Conservation (phyloP, 2,329 filamentous ascomycete species). For the Didymella pinodella region DNA sequence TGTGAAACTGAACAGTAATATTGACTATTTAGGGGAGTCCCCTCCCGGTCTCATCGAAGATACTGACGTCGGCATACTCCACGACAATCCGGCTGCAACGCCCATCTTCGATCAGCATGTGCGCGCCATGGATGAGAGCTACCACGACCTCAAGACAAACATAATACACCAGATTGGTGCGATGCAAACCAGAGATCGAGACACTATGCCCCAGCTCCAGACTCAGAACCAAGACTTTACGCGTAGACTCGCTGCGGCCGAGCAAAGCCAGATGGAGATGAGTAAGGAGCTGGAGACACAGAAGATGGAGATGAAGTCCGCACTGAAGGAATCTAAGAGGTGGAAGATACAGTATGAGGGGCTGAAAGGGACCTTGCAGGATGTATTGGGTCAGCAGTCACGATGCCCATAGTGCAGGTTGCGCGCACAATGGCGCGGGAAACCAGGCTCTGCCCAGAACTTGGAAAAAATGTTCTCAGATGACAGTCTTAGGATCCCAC, state of each 20-base stretch:
- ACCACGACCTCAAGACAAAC: slow-evolving; percentile 10
- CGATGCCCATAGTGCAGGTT: too few relatives aligned
- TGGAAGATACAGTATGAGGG: slow-evolving; percentile 12
- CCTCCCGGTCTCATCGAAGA: not conserved
- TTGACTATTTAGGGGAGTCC: not conserved
- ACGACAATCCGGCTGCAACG: too few relatives aligned
- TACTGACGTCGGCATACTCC: not conserved
- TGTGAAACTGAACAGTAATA: not conserved
- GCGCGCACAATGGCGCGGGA: too few relatives aligned
- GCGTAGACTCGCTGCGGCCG: not conserved
- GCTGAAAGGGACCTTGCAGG: not conserved
- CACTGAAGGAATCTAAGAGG: not conserved
- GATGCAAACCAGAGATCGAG: not conserved
- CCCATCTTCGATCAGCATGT: slow-evolving; percentile 1
- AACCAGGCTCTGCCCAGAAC: too few relatives aligned
- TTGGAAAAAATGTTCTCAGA: not conserved
- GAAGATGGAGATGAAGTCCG: not conserved
- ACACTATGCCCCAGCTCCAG: not conserved
- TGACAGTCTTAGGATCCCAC: too few relatives aligned
- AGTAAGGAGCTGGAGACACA: not conserved
- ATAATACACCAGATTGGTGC: not conserved
- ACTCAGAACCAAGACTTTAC: not conserved
- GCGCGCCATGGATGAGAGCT: slow-evolving; percentile 7
- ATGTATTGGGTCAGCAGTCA: not conserved
- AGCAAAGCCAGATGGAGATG: not conserved